Evolutionary conservation across 2,329 filamentous ascomycete species (phyloP), one percentile per base, ranked within the genome.

Genomic region (Phialophora expanda): DNA sequence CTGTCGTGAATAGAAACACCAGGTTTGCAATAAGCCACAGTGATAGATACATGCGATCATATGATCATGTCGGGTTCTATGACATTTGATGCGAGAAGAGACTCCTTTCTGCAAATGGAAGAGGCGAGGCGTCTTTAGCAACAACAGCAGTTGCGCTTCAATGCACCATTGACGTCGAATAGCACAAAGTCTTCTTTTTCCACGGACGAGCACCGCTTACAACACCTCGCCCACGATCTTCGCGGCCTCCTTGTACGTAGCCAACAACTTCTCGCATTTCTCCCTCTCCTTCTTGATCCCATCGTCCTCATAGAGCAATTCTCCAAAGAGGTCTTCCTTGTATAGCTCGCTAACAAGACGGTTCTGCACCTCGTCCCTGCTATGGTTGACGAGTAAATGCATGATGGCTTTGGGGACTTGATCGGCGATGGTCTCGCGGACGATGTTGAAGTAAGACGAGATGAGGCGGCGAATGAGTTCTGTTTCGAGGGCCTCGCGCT

Each of bases 381-480:
- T 96, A 82, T 97, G 92, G 80, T 99, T 99, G 76, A 99, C 95
- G 38, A 99, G 86, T 55, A 99, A 87, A 78, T 99, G 95, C 95
- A 99, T 99, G 73, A 99, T 90, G 4, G 95, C 95, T 82, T 99
- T 99, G 71, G 95, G 95, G 11, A 99, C 95, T 80, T 98, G 94
- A 77, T 99, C 95, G 53, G 94, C 94, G 74, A 97, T 97, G n/a
- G 92, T 94, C 80, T 99, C 95, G 69, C 95, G 91, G 55, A 99
- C 95, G 75, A 99, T 99, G 78, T 97, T 96, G 84, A 99, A 99
- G 83, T 99, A 99, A 1, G 93, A 97, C 34, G 92, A 96, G 77
- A 99, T 99, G 64, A 99, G 87, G 55, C 93, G 91, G 55, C 94
- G 90, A 77, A 99, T 99, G 48, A 99, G 88, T 79, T 99, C 95